phyloP scores from a whole-genome alignment of 208 protist species.

The Acanthamoeba culbertsoni region DNA sequence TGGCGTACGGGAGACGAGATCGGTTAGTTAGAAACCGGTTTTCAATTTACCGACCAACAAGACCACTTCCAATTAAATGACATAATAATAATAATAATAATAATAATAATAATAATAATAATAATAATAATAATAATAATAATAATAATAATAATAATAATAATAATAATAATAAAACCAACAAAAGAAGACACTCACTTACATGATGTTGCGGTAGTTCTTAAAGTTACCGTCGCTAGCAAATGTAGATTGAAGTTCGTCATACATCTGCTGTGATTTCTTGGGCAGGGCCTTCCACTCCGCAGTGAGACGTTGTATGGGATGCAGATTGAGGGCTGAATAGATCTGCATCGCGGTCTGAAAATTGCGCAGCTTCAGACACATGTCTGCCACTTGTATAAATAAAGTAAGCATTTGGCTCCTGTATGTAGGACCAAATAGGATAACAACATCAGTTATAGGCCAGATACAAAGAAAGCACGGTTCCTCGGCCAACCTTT shows the following conservation, averaged over 20 bases:
- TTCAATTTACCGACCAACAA: no score
- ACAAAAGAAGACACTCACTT: no score
- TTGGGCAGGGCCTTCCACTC: conserved; percentile 39
- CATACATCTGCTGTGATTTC: conserved; percentile 22
- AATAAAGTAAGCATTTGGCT: not conserved
- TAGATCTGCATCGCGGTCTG: conserved; percentile 59
- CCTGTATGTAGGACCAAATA: not conserved
- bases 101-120: no score
- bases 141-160: no score
- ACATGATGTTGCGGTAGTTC: conserved; percentile 27
- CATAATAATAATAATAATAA: no score
- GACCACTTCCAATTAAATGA: not conserved
- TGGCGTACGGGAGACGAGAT: not conserved
- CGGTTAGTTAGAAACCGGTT: not conserved
- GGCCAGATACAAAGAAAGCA: no score
- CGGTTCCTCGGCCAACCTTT: not conserved
- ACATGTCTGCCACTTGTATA: not conserved
- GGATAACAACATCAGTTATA: no score
- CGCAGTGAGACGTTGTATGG: not conserved
- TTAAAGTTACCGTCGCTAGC: conserved; percentile 17
- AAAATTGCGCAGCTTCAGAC: conserved; percentile 45
- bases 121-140: no score
- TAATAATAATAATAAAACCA: no score
- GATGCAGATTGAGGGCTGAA: conserved; percentile 46
- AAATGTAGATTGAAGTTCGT: not conserved